Evolutionary conservation across 2,329 filamentous ascomycete genomes (phyloP).

Genomic region (Ophiostoma tasmaniense): DNA sequence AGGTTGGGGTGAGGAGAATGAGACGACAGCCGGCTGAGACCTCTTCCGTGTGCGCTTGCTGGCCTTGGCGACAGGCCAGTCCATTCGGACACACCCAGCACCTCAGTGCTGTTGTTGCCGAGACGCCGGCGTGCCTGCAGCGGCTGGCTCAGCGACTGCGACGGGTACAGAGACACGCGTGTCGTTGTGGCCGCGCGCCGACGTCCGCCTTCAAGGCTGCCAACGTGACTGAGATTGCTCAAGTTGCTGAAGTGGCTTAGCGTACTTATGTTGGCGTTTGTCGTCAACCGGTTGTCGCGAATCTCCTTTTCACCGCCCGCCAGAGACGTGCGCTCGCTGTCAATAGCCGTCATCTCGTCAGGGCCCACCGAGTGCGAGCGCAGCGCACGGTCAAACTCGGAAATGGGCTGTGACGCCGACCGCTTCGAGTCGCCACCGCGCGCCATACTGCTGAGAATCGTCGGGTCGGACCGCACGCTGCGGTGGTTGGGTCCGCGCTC

Average conservation of each 20-base stretch:
- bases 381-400: constrained; percentile 51
- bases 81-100: constrained; percentile 33
- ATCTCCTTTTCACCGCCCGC: constrained; percentile 21
- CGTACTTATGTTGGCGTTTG: background rate
- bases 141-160: background rate
- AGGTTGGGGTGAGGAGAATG: constrained; percentile 25
- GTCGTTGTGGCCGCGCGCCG: constrained; percentile 35
- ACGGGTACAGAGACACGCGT: constrained; percentile 31
- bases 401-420: constrained; percentile 51
- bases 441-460: constrained; percentile 29
- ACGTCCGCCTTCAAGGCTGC: constrained; percentile 15
- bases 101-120: constrained; percentile 19
- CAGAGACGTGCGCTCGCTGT: constrained; percentile 46
- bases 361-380: constrained; percentile 54
- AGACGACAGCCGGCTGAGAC: constrained; percentile 22
- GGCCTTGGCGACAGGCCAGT: constrained; percentile 52
- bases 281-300: background rate
- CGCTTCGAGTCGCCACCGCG: constrained; percentile 39
- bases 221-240: background rate
- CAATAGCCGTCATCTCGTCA: constrained; percentile 45
- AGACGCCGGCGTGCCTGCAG: constrained; percentile 26
- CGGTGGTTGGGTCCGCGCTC: constrained; percentile 33
- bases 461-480: constrained; percentile 38
- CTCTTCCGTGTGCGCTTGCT: constrained; percentile 49
- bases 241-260: background rate